Percentiles rank a stretch among this genome's conserved stretches.
Evolutionary conservation across 2,329 filamentous ascomycete species (phyloP).

Genomic region (Ploettnerulaceae sp.): DNA sequence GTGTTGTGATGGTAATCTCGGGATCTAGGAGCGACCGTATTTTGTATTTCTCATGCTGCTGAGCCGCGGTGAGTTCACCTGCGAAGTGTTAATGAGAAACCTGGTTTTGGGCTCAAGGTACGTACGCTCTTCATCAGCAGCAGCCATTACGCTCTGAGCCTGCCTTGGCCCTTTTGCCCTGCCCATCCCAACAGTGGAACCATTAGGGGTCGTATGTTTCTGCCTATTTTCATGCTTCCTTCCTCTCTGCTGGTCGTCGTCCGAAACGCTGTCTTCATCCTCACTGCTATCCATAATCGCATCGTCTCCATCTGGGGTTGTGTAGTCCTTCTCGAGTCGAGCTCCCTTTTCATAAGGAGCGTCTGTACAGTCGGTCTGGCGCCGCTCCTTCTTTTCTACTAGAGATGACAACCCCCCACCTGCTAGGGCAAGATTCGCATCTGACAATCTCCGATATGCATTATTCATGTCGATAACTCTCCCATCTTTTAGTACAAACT

Average conservation of each 20-base stretch:
- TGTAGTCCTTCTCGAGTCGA: slow-evolving; percentile 32
- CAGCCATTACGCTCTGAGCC: slow-evolving; percentile 61
- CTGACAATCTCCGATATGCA: slow-evolving; percentile 66
- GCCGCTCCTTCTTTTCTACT: slow-evolving; percentile 21
- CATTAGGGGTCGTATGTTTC: slow-evolving; percentile 30
- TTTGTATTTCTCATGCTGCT: slow-evolving; percentile 28
- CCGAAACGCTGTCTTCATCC: slow-evolving; percentile 46
- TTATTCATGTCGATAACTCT: slow-evolving; percentile 61
- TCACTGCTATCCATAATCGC: slow-evolving; percentile 32
- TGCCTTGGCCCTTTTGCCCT: slow-evolving; percentile 39
- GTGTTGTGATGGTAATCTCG: slow-evolving; percentile 58
- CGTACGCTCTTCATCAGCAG: slow-evolving; percentile 75
- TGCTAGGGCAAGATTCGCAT: slow-evolving; percentile 62
- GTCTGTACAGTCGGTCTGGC: slow-evolving; percentile 24
- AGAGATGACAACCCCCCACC: slow-evolving; percentile 55
- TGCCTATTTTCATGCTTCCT: slow-evolving; percentile 43
- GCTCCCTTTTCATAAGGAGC: slow-evolving; percentile 11
- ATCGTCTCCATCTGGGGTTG: slow-evolving; percentile 26
- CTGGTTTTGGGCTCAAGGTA: slow-evolving; percentile 19
- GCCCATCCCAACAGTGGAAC: slow-evolving; percentile 33
- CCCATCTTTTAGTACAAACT: slow-evolving; percentile 53
- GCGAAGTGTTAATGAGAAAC: background rate
- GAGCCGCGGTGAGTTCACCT: slow-evolving; percentile 18
- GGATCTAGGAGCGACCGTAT: slow-evolving; percentile 46
- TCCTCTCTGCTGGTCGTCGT: slow-evolving; percentile 60